Conservation (phyloP, 345 rosid species). For the Corchorus capsularis region DNA sequence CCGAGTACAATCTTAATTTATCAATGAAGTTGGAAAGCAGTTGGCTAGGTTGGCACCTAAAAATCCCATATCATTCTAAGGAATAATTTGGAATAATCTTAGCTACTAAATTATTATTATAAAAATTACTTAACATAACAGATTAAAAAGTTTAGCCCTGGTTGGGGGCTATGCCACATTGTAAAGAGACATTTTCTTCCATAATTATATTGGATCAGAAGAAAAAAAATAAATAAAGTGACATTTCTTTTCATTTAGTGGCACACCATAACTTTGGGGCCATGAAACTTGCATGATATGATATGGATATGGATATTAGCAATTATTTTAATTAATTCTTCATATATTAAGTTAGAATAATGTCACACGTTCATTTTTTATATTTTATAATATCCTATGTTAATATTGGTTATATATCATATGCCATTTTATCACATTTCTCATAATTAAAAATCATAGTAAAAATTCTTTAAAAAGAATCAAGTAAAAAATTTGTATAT, state of each 20-base stretch:
- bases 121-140: not conserved
- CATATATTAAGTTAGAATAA: not conserved
- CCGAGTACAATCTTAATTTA: not conserved
- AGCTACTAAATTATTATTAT: not conserved
- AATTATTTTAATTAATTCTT: not conserved
- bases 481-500: no score
- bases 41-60: slow-evolving; percentile 14
- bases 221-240: no score
- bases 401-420: no score
- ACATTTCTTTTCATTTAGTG: no score
- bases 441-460: no score
- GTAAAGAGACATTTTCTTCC: not conserved
- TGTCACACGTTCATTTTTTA: no score
- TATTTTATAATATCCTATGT: no score
- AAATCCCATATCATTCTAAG: not conserved
- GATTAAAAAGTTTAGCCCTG: not conserved
- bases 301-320: not conserved
- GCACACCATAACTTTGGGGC: not conserved
- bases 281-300: not conserved
- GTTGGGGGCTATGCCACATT: not conserved
- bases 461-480: no score
- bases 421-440: no score
- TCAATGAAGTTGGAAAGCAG: slow-evolving; percentile 1
- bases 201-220: no score
- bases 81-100: not conserved